These are phyloP conservation scores for Aschersonia sp. DNA, from an alignment of 2,329 filamentous ascomycete genomes.

Conservation along the genomic window DNA sequence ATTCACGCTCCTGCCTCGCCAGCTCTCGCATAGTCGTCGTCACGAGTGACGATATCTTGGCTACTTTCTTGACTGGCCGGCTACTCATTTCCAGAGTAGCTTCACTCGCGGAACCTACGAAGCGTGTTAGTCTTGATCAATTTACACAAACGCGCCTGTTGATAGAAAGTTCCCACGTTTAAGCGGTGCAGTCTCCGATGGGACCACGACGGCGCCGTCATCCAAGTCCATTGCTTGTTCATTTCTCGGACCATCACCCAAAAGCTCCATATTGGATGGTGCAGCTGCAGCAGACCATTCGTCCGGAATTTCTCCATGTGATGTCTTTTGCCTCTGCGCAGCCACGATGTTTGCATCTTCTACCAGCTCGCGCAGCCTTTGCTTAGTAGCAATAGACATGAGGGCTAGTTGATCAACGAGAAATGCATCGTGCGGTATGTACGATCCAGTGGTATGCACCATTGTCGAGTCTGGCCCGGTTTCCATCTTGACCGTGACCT, in stretches of 20 bases:
- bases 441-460: conserved; percentile 49
- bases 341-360: conserved; percentile 64
- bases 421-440: conserved; percentile 60
- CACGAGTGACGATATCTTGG: conserved; percentile 34
- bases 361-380: conserved; percentile 59
- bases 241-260: conserved; percentile 9
- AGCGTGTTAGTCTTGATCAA: too few species aligned
- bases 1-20: conserved; percentile 51
- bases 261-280: conserved; percentile 27
- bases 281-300: conserved; percentile 62
- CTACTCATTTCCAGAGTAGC: conserved; percentile 21
- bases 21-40: conserved; percentile 43
- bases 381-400: conserved; percentile 69
- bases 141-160: too few species aligned
- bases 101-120: conserved; percentile 25
- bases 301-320: conserved; percentile 63
- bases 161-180: conserved; percentile 38
- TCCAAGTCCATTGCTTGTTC: conserved; percentile 16
- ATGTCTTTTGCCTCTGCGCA: conserved; percentile 57
- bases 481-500: conserved; percentile 38
- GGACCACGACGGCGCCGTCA: conserved; percentile 25
- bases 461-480: conserved; percentile 47
- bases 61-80: conserved; percentile 27
- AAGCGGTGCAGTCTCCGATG: conserved; percentile 34
- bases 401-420: conserved; percentile 73